Evolutionary conservation across 129 eudicot genomes (phyloP), one percentile per base, ranked within the genome.

Genomic region (Heracleum sosnowskyi): DNA sequence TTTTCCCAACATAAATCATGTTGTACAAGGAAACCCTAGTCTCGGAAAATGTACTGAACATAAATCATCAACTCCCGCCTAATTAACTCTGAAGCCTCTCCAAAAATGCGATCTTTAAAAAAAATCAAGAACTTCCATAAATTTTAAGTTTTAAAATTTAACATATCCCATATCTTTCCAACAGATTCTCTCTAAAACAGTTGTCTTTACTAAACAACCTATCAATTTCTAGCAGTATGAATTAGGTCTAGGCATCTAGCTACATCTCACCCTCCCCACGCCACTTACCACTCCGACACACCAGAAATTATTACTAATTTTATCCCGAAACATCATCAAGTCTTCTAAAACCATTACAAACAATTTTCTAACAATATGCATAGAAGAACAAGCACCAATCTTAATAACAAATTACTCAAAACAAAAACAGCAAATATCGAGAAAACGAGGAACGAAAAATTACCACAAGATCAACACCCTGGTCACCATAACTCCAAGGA

Each of bases 381-480:
- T 7, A 18, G 9, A 69, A 31, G 0, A 4, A 63, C 34, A 63
- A 64, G 4, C 18, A 16, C 34, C 45, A 41, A 41, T 41, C 45
- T 41, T 8, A 9, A 44, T 0, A 44, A 11, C 47, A 44, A 7
- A 69, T 34, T 2, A 33, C 20, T n/a, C 3, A 0, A 39, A 18
- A 18, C 22, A 0, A 40, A 1, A 22, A 39, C 2, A 71, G 1
- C 44, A 26, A 22, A 71, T 0, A 71, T 33, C 44, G 29, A 39
- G n/a, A 33, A 22, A 33, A 31, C 7, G 15, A 4, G 34, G 0
- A 46, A 18, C 0, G 16, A 53, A 7, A 40, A 51, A 1, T 84
- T 88, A 93, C 98, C 92, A 87, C 83, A 79, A 91, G 94, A 87
- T 93, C 95, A 76, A 93, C 92, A 75, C 98, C 98, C 1, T 84